Evolutionary conservation across 176 grass and related monocot species (phyloP).

Genomic region (Typha latifolia): DNA sequence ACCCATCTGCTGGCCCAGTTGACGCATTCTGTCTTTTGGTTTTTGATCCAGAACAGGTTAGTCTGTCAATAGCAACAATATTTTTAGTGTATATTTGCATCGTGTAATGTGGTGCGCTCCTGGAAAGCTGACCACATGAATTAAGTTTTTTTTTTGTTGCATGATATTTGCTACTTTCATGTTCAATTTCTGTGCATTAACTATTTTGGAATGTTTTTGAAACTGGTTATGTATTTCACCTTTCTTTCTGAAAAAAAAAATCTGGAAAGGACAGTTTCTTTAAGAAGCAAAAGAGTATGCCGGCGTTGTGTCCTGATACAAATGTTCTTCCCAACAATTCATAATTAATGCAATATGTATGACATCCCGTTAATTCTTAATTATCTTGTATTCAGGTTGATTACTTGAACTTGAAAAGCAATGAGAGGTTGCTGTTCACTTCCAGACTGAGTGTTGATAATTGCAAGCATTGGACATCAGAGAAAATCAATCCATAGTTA

Average conservation of each 20-base stretch:
- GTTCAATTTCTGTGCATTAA: too few species aligned
- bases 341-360: neutral
- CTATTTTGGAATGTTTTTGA: too few species aligned
- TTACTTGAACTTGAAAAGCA: constrained; percentile 83
- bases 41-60: constrained; percentile 81
- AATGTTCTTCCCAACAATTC: neutral
- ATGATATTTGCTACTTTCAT: too few species aligned
- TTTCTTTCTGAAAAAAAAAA: too few species aligned
- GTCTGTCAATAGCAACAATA: neutral
- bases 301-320: neutral
- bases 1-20: constrained; percentile 58
- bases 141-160: too few species aligned
- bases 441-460: constrained; percentile 29
- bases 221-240: too few species aligned
- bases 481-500: constrained; percentile 45
- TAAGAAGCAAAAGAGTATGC: neutral
- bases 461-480: constrained; percentile 37
- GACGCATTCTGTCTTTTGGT: constrained; percentile 67
- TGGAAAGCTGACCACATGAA: too few species aligned
- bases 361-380: neutral
- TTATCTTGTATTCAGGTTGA: constrained; percentile 46
- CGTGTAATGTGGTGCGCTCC: too few species aligned
- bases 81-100: neutral
- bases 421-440: constrained; percentile 64
- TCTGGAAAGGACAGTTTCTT: too few species aligned